Evolutionary conservation across 169 alveolate genomes (phyloP), one percentile per base, ranked within the genome.

Genomic region (Cardiosporidium cionae): DNA sequence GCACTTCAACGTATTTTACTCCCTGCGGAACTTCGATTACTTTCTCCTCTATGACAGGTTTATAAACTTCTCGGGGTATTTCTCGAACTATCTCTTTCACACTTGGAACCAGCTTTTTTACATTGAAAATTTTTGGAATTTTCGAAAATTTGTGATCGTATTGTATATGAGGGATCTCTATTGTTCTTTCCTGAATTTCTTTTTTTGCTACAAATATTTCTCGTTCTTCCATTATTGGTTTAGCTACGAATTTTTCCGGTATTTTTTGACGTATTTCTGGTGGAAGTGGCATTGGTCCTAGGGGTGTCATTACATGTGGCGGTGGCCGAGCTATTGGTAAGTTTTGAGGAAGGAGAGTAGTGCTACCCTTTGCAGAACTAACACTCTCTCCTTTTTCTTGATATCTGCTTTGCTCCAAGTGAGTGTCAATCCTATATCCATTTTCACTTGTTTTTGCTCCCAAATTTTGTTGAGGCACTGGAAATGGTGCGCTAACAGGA

Each of bases 21-120:
- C 93, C 93, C 81, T 88, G 93, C 7, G 93, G 93, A 34, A 88
- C 90, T 52, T 88, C 91, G 62, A 88, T 88, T 5, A 88, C 87
- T 70, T 88, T 88, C 75, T 88, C 93, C 65, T 88, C 93, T n/a
- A 88, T 83, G 3, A 87, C 90, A 32, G 93, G 91, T 69, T 87
- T 88, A 74, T 86, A 83, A 7, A 87, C 84, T 54, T 87, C 91
- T 34, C 84, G 74, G 7, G 90, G 91, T 31, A 88, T 87, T 76
- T 88, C 91, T 68, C 86, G 82, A 6, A 88, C 84, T 28, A 88
- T 89, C 52, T 88, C 91, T 36, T 77, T 74, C 37, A 87, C 88
- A 9, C 82, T 68, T 22, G 93, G 93, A 23, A 88, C 86, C 29
- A 88, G 79, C 58, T 86, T 85, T 66, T 82, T 87, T 4, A 88